Evolutionary conservation across 2,329 filamentous ascomycete genomes (phyloP).

Genomic region (Dactylellina cionopaga): DNA sequence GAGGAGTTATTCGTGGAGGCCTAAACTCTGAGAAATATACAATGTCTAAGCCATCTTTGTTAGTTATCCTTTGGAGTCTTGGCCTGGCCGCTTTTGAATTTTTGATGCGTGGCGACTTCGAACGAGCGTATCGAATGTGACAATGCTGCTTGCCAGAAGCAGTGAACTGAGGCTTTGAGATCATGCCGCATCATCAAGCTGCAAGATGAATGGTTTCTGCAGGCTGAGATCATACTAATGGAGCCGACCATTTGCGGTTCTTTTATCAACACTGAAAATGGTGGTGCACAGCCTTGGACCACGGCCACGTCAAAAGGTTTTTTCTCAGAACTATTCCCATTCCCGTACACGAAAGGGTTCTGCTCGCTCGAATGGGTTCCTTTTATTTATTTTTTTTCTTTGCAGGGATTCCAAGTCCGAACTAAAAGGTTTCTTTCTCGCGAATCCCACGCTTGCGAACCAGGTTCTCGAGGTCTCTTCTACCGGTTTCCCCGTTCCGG

Average conservation of each 20-base stretch:
- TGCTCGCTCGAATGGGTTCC: constrained; percentile 12
- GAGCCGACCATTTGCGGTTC: constrained; percentile 20
- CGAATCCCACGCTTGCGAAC: neutral
- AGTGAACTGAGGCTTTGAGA: neutral
- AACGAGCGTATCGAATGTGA: constrained; percentile 3
- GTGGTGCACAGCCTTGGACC: constrained; percentile 31
- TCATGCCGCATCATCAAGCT: constrained; percentile 5
- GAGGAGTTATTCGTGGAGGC: constrained; percentile 17
- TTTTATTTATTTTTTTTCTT: constrained; percentile 2
- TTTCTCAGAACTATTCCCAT: constrained; percentile 32
- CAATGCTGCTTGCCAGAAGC: constrained; percentile 10
- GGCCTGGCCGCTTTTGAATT: neutral
- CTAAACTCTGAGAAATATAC: constrained; percentile 1
- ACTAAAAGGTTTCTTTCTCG: constrained; percentile 1
- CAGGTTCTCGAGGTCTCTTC: constrained; percentile 18
- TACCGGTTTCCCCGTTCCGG: constrained; percentile 48
- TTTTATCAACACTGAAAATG: neutral
- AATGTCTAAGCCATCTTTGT: neutral
- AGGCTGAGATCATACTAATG: constrained; percentile 9
- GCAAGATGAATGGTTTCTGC: neutral
- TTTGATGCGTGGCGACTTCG: constrained; percentile 38
- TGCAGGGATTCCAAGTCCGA: constrained; percentile 28
- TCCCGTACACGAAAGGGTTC: constrained; percentile 15
- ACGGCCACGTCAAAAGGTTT: too few relatives aligned
- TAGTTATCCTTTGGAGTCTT: neutral